Percentiles rank a stretch among this genome's conserved stretches.
phyloP scores from a whole-genome alignment of 2,329 filamentous ascomycete species.

The Sordariomycetes sp. region DNA sequence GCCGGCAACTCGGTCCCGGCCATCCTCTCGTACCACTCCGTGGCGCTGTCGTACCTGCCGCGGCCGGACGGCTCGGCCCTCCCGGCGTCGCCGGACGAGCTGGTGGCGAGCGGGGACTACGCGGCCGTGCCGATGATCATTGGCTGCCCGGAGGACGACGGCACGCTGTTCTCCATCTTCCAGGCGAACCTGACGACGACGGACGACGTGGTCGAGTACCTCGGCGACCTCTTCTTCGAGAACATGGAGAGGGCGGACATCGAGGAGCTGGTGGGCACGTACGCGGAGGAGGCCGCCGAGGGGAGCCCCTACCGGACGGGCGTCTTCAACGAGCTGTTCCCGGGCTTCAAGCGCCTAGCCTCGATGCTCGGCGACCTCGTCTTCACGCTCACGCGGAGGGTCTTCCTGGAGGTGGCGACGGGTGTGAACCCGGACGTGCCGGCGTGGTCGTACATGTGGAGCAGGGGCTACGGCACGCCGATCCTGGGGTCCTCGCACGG shows the following conservation, averaged over 20 bases:
- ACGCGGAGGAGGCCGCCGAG: slow-evolving; percentile 29
- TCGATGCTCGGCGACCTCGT: slow-evolving; percentile 54
- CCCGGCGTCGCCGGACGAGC: slow-evolving; percentile 39
- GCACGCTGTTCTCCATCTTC: slow-evolving; percentile 50
- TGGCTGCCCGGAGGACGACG: slow-evolving; percentile 57
- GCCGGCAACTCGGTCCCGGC: slow-evolving; percentile 49
- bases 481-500: slow-evolving; percentile 55
- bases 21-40: slow-evolving; percentile 41
- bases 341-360: slow-evolving; percentile 53
- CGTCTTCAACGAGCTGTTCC: slow-evolving; percentile 47
- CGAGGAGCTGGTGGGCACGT: slow-evolving; percentile 38
- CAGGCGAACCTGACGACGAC: slow-evolving; percentile 47
- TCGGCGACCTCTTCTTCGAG: slow-evolving; percentile 38
- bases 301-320: slow-evolving; percentile 52
- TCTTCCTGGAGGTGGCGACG: slow-evolving; percentile 33
- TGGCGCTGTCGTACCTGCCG: slow-evolving; percentile 52
- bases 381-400: slow-evolving; percentile 29
- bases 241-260: slow-evolving; percentile 26
- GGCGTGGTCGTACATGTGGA: slow-evolving; percentile 49
- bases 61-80: slow-evolving; percentile 47
- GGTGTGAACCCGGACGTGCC: slow-evolving; percentile 32
- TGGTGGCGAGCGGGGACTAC: slow-evolving; percentile 35
- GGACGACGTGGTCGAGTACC: slow-evolving; percentile 39
- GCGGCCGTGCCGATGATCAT: slow-evolving; percentile 51
- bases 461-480: slow-evolving; percentile 48